Base-by-base conservation (phyloP, 2,329 filamentous ascomycete genomes). In the Aspergillus udagawae region DNA sequence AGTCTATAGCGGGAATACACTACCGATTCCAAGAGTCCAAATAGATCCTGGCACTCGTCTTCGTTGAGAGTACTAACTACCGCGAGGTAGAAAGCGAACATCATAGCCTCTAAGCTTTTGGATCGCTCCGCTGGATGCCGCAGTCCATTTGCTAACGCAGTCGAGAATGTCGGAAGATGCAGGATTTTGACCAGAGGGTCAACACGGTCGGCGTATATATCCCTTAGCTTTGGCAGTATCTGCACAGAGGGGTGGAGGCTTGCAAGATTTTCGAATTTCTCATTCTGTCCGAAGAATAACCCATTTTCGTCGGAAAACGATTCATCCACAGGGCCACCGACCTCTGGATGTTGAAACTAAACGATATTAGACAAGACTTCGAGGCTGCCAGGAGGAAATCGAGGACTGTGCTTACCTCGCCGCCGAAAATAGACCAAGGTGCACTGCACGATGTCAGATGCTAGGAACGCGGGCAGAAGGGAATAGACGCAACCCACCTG, bases 61-160 rank as follows among this genome's bases (percentile, higher is more conserved):
- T 83, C 78, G 1, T 70, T 73, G 55, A 89, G 71, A 25, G 85
- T 81, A 9, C 82, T 73, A 10, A 82, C 73, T 1, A 85, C 80
- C 68, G 86, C 80, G 51, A 79, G 79, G 67, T 89, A 89, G 44
- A 90, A 86, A 53, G 83, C 89, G 84, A n/a, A 83, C 79, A 64
- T 81, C 70, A 49, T 78, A 58, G 17, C 63, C 54, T 48, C 69
- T 58, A 47, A 44, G 3, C 54, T 35, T 3, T 51, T 56, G 0
- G 54, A 14, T 4, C 83, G 79, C 58, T 80, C 82, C 25, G 79
- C 73, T 4, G 84, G 71, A 53, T 84, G 79, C 1, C 80, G 79
- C 48, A 80, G 80, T 6, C 83, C 84, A 56, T 84, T 82, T 51
- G 88, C 80, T 48, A 90, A 80, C 55, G 81, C 80, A 21, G 75